phyloP scores from a whole-genome alignment of 2,329 filamentous ascomycete genomes.

The Aspergillus tamarii region DNA sequence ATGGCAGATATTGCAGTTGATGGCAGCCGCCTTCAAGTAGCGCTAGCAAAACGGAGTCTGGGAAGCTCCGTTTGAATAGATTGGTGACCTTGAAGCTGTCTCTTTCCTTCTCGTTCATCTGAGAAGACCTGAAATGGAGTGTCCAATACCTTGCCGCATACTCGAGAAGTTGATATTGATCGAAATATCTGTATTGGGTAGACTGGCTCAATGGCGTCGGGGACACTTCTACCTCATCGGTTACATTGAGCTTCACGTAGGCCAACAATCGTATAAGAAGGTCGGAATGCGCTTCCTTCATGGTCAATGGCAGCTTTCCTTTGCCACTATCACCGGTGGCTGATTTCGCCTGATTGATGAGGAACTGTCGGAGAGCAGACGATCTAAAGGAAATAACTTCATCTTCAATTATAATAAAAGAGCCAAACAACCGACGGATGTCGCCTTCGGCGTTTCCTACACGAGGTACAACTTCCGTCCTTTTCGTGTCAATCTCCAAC shows the following conservation, averaged over 20 bases:
- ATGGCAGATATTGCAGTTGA: not conserved
- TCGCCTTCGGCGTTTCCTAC: not conserved
- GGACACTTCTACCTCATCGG: not conserved
- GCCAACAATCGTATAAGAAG: constrained; percentile 1
- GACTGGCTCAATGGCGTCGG: not conserved
- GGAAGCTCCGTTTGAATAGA: constrained; percentile 2
- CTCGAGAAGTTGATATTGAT: constrained; percentile 5
- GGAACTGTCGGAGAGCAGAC: not conserved
- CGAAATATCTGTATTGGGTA: not conserved
- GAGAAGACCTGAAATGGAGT: constrained; percentile 6
- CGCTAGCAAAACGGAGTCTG: constrained; percentile 6
- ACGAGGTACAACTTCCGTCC: constrained; percentile 1
- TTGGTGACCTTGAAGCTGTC: constrained; percentile 4
- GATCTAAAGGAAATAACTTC: not conserved
- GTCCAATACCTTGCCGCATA: constrained; percentile 8
- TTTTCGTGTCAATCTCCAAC: constrained; percentile 6
- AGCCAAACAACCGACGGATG: not conserved
- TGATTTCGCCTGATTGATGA: not conserved
- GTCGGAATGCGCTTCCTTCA: constrained; percentile 7
- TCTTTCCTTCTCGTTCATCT: constrained; percentile 4
- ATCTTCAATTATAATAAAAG: constrained; percentile 1
- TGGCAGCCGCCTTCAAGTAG: constrained; percentile 4
- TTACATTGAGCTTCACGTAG: constrained; percentile 5
- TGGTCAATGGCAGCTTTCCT: not conserved
- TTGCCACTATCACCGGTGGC: not conserved